Base-by-base conservation (phyloP, 1,284 basidiomycete species). In the Mycena sp. region DNA sequence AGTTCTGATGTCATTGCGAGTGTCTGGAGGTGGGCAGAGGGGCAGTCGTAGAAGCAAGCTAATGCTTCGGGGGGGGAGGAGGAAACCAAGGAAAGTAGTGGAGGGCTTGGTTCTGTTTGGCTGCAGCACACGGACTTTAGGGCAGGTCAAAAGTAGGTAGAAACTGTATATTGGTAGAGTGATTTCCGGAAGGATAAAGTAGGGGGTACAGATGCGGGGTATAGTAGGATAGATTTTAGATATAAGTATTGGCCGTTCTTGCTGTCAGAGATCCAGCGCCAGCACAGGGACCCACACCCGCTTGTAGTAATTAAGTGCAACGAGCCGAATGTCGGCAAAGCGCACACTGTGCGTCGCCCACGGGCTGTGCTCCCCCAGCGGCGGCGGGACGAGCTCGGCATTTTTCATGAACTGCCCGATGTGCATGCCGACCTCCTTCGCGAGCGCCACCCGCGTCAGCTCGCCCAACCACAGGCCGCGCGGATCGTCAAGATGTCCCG, bases 21-120 rank as follows among this genome's bases (percentile, higher is more conserved):
- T 67, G 58, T 61, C 71, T 72, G 74, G 70, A 71, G 76, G 74
- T 68, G 76, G 72, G 70, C 72, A 72, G 73, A 74, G 72, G 73
- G 69, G 74, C 74, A 74, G 73, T 61, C 73, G 73, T 63, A 76
- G 88, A 92, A 91, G 89, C 90, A 92, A 92, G 78, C 78, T 86
- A 91, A 92, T 92, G 90, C 90, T 87, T 91, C 89, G 76, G 64
- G 46, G 41, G 25, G 21, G 54, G 40, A 54, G 62, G 62, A 53
- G 46, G 56, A 54, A 65, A 53, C 43, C 54, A 56, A 55, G 57
- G 37, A 30, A 45, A 37, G 46, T 35, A 17, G 37, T 12, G 53
- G 37, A 37, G 21, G 6, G 17, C 32, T 57, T 58, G 55, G 37
- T 29, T 53, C 41, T 49, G 38, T 45, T 52, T 59, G 58, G 23